These are phyloP conservation scores for Rhexocercosporidium sp. DNA, from an alignment of 2,329 filamentous ascomycete species.

Conservation along the genomic window DNA sequence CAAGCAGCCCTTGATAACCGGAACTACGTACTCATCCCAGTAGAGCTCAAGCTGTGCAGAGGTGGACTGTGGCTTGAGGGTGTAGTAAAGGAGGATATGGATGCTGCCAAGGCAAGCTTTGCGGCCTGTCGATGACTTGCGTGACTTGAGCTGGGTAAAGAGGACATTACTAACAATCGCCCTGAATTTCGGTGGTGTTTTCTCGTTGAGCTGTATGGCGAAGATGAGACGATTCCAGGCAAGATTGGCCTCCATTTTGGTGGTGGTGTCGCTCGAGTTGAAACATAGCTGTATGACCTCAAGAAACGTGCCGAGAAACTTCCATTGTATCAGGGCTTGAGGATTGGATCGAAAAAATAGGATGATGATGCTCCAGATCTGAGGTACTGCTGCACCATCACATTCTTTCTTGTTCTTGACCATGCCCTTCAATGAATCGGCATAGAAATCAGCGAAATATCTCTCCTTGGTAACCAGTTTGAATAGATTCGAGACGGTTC, in stretches of 20 bases:
- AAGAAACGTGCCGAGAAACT: constrained; percentile 76
- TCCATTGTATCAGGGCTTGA: constrained; percentile 68
- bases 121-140: constrained; percentile 57
- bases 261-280: constrained; percentile 74
- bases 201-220: constrained; percentile 68
- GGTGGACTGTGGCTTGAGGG: constrained; percentile 73
- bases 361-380: constrained; percentile 86
- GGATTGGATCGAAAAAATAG: constrained; percentile 72
- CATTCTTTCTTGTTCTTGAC: constrained; percentile 63
- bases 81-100: constrained; percentile 82
- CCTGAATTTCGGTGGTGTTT: constrained; percentile 58
- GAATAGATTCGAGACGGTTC: constrained; percentile 69
- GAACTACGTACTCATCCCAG: constrained; percentile 78
- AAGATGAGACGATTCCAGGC: constrained; percentile 89
- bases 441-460: constrained; percentile 73
- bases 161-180: constrained; percentile 73
- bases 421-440: constrained; percentile 70
- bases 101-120: constrained; percentile 69
- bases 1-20: constrained; percentile 65
- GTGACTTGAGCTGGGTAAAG: constrained; percentile 69
- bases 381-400: constrained; percentile 70
- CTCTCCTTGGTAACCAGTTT: constrained; percentile 47
- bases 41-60: constrained; percentile 71
- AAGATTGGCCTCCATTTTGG: constrained; percentile 77
- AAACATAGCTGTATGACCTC: constrained; percentile 82